Conservation (phyloP, 1,139 yeast species). For the Magnusiomyces sp. region DNA sequence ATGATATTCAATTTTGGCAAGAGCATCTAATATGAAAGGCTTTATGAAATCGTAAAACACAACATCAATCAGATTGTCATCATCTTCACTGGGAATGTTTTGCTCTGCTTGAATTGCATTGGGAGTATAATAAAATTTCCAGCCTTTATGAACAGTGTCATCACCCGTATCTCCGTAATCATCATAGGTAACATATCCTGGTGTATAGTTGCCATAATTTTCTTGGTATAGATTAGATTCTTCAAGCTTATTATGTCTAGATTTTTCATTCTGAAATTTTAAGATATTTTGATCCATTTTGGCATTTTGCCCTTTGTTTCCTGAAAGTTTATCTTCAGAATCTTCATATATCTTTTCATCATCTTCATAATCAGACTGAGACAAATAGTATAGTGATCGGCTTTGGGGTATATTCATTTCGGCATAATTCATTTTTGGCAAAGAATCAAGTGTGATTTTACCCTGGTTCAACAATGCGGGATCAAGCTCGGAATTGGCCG, state of each 20-base stretch:
- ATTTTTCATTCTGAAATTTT: not conserved
- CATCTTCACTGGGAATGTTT: slow-evolving; percentile 24
- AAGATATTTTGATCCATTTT: not conserved
- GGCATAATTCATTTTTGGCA: not conserved
- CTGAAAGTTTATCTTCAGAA: not conserved
- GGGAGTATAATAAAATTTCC: slow-evolving; percentile 54
- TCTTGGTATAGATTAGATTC: slow-evolving; percentile 3
- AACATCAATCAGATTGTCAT: slow-evolving; percentile 46
- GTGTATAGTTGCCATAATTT: no score
- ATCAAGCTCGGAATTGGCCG: not conserved
- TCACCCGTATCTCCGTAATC: slow-evolving; percentile 84
- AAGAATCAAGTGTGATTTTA: not conserved
- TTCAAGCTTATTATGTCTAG: not conserved
- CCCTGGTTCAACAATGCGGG: not conserved
- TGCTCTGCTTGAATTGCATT: slow-evolving; percentile 57
- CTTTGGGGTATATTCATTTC: slow-evolving; percentile 4
- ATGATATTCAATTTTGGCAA: slow-evolving; percentile 25
- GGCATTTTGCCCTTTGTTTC: not conserved
- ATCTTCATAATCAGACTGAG: not conserved
- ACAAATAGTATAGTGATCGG: not conserved
- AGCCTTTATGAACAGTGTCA: slow-evolving; percentile 69
- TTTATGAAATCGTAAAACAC: slow-evolving; percentile 72
- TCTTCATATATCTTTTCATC: not conserved
- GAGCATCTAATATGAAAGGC: slow-evolving; percentile 53
- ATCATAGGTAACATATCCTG: slow-evolving; percentile 76